Percentiles rank a stretch among this genome's conserved stretches.
Evolutionary conservation across 768 basidiomycete genomes (phyloP).

Genomic region (Termitomyces sp.): DNA sequence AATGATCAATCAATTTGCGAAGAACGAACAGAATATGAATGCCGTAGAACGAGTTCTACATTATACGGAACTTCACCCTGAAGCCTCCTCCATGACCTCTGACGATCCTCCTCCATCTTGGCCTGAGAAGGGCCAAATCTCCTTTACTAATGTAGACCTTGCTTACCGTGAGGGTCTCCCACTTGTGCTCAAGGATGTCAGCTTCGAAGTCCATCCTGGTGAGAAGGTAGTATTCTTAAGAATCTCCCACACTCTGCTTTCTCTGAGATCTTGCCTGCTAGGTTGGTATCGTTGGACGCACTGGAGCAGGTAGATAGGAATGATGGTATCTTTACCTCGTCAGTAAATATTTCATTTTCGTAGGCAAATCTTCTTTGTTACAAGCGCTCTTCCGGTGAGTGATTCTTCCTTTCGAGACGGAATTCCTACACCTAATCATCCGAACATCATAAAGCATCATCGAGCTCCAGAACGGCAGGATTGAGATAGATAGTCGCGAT

Average conservation of each 20-base stretch:
- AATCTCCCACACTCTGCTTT: not conserved
- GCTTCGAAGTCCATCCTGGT: slow-evolving; percentile 49
- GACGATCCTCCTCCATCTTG: slow-evolving; percentile 43
- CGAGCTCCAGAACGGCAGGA: slow-evolving; percentile 49
- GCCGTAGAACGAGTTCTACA: slow-evolving; percentile 66
- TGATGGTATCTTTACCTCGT: not conserved
- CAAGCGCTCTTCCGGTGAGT: slow-evolving; percentile 50
- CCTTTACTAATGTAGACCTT: slow-evolving; percentile 50
- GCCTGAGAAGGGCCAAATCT: slow-evolving; percentile 47
- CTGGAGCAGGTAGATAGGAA: slow-evolving; percentile 30
- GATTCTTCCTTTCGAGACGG: not conserved
- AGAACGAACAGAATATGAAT: slow-evolving; percentile 69
- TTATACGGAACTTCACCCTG: slow-evolving; percentile 56
- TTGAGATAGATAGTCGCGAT: slow-evolving; percentile 53
- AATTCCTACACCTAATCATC: not conserved
- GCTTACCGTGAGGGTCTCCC: slow-evolving; percentile 60
- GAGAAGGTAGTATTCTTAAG: slow-evolving; percentile 49
- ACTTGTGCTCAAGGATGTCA: slow-evolving; percentile 55
- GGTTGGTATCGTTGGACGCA: slow-evolving; percentile 44
- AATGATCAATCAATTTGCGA: slow-evolving; percentile 50
- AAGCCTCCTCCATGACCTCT: slow-evolving; percentile 38
- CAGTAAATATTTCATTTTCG: not conserved
- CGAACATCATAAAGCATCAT: slow-evolving; percentile 37
- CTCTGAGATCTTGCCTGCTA: slow-evolving; percentile 8
- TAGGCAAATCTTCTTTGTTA: slow-evolving; percentile 50